Evolutionary conservation across 164 flowering plant species (phyloP).

Genomic region (Berberis thunbergii): DNA sequence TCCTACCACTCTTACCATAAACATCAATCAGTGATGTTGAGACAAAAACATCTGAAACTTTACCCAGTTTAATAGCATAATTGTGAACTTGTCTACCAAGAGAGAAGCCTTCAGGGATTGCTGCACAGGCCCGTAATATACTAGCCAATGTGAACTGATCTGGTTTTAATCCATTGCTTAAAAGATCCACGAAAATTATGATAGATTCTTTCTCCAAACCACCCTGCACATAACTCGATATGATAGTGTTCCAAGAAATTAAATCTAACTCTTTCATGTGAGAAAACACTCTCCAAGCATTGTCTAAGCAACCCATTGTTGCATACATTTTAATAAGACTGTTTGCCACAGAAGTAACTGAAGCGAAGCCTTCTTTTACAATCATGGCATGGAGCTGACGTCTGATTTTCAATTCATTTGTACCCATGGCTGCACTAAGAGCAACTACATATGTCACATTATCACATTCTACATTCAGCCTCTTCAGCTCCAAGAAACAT

Average conservation of each 20-base stretch:
- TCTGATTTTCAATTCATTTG: slow-evolving; percentile 24
- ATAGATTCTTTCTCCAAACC: slow-evolving; percentile 26
- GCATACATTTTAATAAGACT: slow-evolving; percentile 50
- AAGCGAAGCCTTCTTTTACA: slow-evolving; percentile 30
- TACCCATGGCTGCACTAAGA: slow-evolving; percentile 25
- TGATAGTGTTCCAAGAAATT: slow-evolving; percentile 57
- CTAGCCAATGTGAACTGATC: slow-evolving; percentile 49
- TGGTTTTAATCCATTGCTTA: slow-evolving; percentile 25
- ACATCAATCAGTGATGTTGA: slow-evolving; percentile 44
- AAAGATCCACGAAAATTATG: slow-evolving; percentile 20
- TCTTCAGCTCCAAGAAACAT: slow-evolving; percentile 30
- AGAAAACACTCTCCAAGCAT: slow-evolving; percentile 25
- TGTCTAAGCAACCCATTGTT: slow-evolving; percentile 22
- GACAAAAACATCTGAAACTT: slow-evolving; percentile 29
- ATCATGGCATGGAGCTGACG: slow-evolving; percentile 33
- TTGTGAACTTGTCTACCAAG: slow-evolving; percentile 44
- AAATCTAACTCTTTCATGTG: slow-evolving; percentile 36
- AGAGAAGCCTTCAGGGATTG: slow-evolving; percentile 14
- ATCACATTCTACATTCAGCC: slow-evolving; percentile 23
- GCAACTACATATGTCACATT: slow-evolving; percentile 29
- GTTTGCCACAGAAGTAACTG: slow-evolving; percentile 26
- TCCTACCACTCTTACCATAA: slow-evolving; percentile 34
- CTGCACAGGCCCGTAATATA: slow-evolving; percentile 41
- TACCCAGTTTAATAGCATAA: slow-evolving; percentile 34
- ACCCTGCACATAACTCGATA: slow-evolving; percentile 31